Evolutionary conservation across 1,139 yeast genomes (phyloP), one percentile per base, ranked within the genome.

Genomic region (Lodderomyces margitis): DNA sequence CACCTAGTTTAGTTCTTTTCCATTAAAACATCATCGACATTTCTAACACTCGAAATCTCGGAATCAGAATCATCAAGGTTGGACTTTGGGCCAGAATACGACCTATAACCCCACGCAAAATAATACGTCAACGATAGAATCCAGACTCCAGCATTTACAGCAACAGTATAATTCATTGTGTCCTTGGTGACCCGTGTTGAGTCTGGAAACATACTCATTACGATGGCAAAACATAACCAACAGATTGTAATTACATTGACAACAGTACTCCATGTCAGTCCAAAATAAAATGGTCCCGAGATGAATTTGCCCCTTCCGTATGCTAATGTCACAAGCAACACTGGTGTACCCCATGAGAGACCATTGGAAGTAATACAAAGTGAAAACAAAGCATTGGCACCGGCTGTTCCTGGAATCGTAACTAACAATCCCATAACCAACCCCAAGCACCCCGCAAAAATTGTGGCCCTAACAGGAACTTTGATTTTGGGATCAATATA

Each of bases 251-350:
- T 45, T n/a, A 43, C 12, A 44, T 64, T 64, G 14, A 66, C 49
- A 12, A 53, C 42, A 11, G 67, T 69, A 1, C 83, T 75, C 41
- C 66, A 52, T n/a, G 60, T 45, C 5, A 62, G 58, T 25, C 89
- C 89, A 47, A 81, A 61, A 56, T 76, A 76, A 56, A 82, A 83
- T 5, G 78, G 73, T 11, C 89, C 89, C 0, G 87, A 87, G 19
- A 61, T 66, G 55, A 81, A 81, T 40, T 68, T 64, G 12, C 47
- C 43, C 35, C 58, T 57, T n/a, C 78, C 78, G n/a, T 37, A 23
- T 6, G 31, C 9, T 16, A 71, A 56, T 24, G 71, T 56, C 1
- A 61, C 66, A 45, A 74, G 57, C 5, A 73, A 52, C 3, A 28
- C 75, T 70, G 37, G 74, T 14, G 15, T 35, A 4, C 17, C 21